These are phyloP conservation scores for Candida albicans DNA, from an alignment of 1,139 yeast species.

Conservation along the genomic window DNA sequence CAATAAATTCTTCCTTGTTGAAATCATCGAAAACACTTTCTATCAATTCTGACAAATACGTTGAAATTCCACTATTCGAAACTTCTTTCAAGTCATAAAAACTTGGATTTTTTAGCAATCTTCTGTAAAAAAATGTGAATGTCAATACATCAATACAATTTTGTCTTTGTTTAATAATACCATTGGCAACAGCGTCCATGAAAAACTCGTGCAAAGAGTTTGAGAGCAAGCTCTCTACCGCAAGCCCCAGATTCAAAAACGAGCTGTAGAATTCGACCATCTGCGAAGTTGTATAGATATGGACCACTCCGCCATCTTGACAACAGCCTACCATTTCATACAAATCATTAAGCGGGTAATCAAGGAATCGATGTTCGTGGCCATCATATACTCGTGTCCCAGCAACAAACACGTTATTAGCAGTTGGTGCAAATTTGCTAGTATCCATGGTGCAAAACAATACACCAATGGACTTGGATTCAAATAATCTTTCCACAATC, in stretches of 20 bases:
- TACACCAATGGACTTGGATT: slow-evolving; percentile 49
- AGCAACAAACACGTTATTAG: slow-evolving; percentile 57
- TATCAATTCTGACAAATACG: slow-evolving; percentile 77
- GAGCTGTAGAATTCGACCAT: slow-evolving; percentile 66
- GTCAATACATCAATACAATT: slow-evolving; percentile 92
- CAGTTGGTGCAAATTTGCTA: slow-evolving; percentile 49
- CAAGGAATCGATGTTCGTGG: slow-evolving; percentile 65
- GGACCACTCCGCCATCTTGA: slow-evolving; percentile 32
- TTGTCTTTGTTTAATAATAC: slow-evolving; percentile 68
- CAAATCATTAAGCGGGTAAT: slow-evolving; percentile 65
- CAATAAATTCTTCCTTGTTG: slow-evolving; percentile 60
- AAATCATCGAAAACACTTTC: slow-evolving; percentile 73
- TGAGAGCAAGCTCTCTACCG: slow-evolving; percentile 77
- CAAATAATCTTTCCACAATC: slow-evolving; percentile 55
- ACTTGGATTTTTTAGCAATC: slow-evolving; percentile 81
- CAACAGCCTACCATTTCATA: slow-evolving; percentile 76
- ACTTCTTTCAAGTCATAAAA: slow-evolving; percentile 75
- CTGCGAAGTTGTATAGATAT: slow-evolving; percentile 57
- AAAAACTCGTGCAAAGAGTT: slow-evolving; percentile 63
- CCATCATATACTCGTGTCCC: slow-evolving; percentile 79
- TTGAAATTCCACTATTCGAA: slow-evolving; percentile 70
- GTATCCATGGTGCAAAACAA: slow-evolving; percentile 62
- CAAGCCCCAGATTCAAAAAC: slow-evolving; percentile 73
- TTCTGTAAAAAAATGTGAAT: slow-evolving; percentile 75
- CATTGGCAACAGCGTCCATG: slow-evolving; percentile 67